phyloP scores from a whole-genome alignment of 140 eudicot genomes.

The Bidens hawaiensis region DNA sequence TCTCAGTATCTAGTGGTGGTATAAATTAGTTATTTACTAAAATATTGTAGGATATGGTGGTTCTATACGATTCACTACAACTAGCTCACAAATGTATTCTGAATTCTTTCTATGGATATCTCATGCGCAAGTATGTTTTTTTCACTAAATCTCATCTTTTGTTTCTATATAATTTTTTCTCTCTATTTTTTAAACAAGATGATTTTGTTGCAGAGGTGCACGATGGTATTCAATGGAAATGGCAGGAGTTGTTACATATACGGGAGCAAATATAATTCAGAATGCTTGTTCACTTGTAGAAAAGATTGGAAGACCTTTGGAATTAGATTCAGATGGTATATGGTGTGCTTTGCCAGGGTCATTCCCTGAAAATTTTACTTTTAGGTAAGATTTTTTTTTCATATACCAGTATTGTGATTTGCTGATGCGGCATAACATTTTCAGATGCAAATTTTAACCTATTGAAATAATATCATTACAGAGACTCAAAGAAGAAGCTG shows the following conservation, averaged over 20 bases:
- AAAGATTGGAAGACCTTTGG: conserved; percentile 95
- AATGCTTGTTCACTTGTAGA: conserved; percentile 86
- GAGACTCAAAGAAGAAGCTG: conserved; percentile 78
- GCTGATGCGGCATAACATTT: neutral
- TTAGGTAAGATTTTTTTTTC: conserved; percentile 42
- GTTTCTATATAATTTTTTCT: conserved; percentile 5
- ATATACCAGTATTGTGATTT: neutral
- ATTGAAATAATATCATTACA: conserved; percentile 27
- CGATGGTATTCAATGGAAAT: conserved; percentile 99
- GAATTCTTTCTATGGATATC: conserved; percentile 97
- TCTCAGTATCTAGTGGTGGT: conserved; percentile 1
- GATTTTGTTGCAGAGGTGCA: conserved; percentile 75
- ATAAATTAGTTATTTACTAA: conserved; percentile 8
- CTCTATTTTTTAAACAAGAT: conserved; percentile 15
- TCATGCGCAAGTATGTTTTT: conserved; percentile 92
- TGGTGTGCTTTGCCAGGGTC: conserved; percentile 98
- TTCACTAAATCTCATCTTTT: conserved; percentile 10
- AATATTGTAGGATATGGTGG: conserved; percentile 90
- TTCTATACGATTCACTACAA: conserved; percentile 92
- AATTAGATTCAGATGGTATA: conserved; percentile 97
- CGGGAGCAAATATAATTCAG: conserved; percentile 97
- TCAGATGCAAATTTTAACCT: conserved; percentile 8
- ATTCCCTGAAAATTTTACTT: conserved; percentile 95
- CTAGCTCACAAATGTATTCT: conserved; percentile 98
- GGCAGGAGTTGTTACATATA: conserved; percentile 99